Conservation (phyloP, 257 asterid genomes). For the Solanum pennellii region DNA sequence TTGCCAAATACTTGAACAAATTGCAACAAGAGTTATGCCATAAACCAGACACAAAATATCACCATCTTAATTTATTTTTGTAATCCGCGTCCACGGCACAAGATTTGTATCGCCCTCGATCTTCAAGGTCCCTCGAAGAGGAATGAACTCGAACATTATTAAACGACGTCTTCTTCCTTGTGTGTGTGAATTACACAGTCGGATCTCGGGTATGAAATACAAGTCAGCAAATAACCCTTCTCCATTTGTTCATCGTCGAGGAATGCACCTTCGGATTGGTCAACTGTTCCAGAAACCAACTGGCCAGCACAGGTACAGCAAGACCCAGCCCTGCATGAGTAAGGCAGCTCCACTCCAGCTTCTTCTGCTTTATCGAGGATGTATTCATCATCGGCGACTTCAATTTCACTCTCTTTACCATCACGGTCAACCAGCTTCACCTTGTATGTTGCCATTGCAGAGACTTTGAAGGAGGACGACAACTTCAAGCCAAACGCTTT, state of each 20-base stretch:
- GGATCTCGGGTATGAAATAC: constrained; percentile 26
- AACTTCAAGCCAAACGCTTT: constrained; percentile 7
- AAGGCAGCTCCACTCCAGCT: constrained; percentile 26
- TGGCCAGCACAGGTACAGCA: constrained; percentile 29
- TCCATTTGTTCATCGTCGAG: constrained; percentile 25
- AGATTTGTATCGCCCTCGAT: background rate
- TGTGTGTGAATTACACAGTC: constrained; percentile 25
- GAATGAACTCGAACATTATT: background rate
- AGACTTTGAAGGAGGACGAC: background rate
- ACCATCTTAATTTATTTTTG: background rate
- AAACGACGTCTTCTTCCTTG: constrained; percentile 26
- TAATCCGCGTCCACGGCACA: background rate
- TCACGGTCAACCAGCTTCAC: constrained; percentile 26
- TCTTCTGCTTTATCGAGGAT: constrained; percentile 30
- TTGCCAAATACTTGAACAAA: background rate
- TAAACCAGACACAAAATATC: background rate
- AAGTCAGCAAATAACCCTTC: constrained; percentile 24
- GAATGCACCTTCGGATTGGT: constrained; percentile 34
- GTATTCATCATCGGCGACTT: constrained; percentile 26
- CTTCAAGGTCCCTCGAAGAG: background rate
- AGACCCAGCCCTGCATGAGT: constrained; percentile 33
- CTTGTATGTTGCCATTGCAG: constrained; percentile 25
- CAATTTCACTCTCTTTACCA: constrained; percentile 22
- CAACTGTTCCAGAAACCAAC: constrained; percentile 16
- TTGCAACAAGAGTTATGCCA: background rate